Evolutionary conservation across 768 basidiomycete species (phyloP), one percentile per base, ranked within the genome.

Genomic region (Podaxis pistillaris): DNA sequence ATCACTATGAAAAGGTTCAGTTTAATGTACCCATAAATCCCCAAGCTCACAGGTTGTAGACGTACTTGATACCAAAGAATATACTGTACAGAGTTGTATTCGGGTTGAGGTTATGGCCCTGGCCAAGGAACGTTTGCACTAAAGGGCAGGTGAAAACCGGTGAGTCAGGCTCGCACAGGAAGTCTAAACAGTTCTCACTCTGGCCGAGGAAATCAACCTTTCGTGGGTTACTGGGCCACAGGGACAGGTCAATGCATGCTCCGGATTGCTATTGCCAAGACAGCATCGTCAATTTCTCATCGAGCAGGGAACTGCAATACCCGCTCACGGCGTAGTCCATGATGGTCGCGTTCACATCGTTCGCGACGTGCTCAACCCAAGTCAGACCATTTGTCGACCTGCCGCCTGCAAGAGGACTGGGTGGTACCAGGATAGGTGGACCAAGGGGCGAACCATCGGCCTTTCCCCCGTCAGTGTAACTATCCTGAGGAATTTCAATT

Each of bases 41-140:
- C 30, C 30, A 33, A 33, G 30, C 8, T 33, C 9, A 15, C 9
- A 5, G 28, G 30, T 15, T 12, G 11, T 17, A 17, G 17, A 65
- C 79, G 58, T 59, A 82, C 81, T 83, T 85, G 60, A 84, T 85
- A 9, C 83, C 84, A 63, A 85, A 84, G 68, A 85, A 85, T 8
- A 82, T 67, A 1, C 76, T 76, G 58, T 83, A 85, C 6, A 85
- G 70, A 2, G 84, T 84, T 1, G 80, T 81, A 1, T 72, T 68
- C 0, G 83, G 77, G 64, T 84, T 73, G 5, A 85, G 71, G 0
- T 72, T 56, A 63, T 85, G 72, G 0, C 71, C 70, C 63, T 83
- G 83, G n/a, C 72, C 64, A 22, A 84, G 66, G 66, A 83, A 85
- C 2, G 68, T 75, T 8, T 71, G 62, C 50, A 78, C 83, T 85